Base-by-base conservation (phyloP, 140 eudicot species). In the Flaveria floridana region DNA sequence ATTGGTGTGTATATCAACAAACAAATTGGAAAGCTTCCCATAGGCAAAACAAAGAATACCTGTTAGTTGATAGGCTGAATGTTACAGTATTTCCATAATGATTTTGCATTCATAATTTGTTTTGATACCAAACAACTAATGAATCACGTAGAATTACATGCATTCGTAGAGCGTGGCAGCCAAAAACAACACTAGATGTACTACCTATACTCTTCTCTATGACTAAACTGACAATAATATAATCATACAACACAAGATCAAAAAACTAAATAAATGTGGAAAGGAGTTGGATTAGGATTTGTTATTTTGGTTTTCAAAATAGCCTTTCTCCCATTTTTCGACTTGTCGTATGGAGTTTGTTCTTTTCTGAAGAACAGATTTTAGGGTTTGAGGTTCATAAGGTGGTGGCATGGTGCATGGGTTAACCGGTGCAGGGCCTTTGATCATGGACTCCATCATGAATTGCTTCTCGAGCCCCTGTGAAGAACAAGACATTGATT, bases 381-480 rank as follows among this genome's bases (percentile, higher is more conserved):
- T 85, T 44, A 86, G 82, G 48, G 85, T 46, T 4, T 62, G 56
- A 30, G 83, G 83, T 28, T 77, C 83, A 56, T 81, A 89, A 2
- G 97, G 94, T 44, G 98, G 98, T 34, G 82, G 88, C 97, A 93
- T 80, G 59, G 82, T 65, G 78, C 98, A 93, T 0, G 98, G 96
- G 57, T 39, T 57, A n/a, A 76, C 79, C 0, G 51, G 62, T 20
- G 81, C 68, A 4, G 94, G 97, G 51, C 91, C 86, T 68, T 79
- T 86, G 67, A 85, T 85, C 84, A 90, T 19, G 16, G 98, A 88
- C 18, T 93, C 89, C 53, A 18, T 70, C 97, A 90, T 93, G 76
- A 88, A 93, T 68, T 86, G 68, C 75, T 82, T 85, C 80, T 82
- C 85, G 2, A 83, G 42, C 20, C 91, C 98, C 26, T 78, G 25